Conservation (phyloP, 1,284 basidiomycete species). For the Ustilago hordei region DNA sequence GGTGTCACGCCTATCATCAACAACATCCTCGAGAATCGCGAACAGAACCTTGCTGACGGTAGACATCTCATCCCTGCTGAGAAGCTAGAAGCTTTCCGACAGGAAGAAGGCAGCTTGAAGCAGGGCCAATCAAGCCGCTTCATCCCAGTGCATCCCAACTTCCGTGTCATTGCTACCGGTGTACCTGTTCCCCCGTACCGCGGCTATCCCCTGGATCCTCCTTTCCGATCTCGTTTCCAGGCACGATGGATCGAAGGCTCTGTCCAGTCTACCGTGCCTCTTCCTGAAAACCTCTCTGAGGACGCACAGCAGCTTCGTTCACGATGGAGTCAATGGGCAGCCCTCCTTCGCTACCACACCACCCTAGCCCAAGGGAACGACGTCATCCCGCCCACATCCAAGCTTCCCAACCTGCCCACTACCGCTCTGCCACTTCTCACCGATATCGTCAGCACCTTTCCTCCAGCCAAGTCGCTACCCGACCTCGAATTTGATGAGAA, state of each 20-base stretch:
- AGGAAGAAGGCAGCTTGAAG: slow-evolving; percentile 31
- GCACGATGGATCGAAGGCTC: slow-evolving; percentile 67
- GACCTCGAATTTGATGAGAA: slow-evolving; percentile 35
- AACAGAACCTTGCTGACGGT: slow-evolving; percentile 70
- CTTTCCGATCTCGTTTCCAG: slow-evolving; percentile 71
- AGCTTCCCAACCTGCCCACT: slow-evolving; percentile 63
- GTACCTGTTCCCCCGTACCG: slow-evolving; percentile 69
- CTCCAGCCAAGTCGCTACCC: slow-evolving; percentile 41
- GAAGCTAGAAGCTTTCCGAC: slow-evolving; percentile 55
- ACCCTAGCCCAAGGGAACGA: slow-evolving; percentile 57
- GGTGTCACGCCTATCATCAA: slow-evolving; percentile 69
- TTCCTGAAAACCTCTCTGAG: slow-evolving; percentile 31
- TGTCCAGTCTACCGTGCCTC: slow-evolving; percentile 44
- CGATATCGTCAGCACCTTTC: slow-evolving; percentile 60
- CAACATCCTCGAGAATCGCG: slow-evolving; percentile 70
- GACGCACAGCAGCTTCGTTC: slow-evolving; percentile 47
- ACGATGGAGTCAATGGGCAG: slow-evolving; percentile 58
- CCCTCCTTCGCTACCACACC: slow-evolving; percentile 59
- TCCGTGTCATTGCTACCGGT: slow-evolving; percentile 70
- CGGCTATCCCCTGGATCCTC: slow-evolving; percentile 70
- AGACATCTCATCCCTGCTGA: slow-evolving; percentile 70
- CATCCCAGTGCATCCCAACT: slow-evolving; percentile 69
- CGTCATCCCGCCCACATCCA: slow-evolving; percentile 59
- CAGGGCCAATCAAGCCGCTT: slow-evolving; percentile 47
- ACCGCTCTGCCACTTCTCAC: slow-evolving; percentile 62